Percentiles rank a stretch among this genome's conserved stretches.
Evolutionary conservation across 2,329 filamentous ascomycete genomes (phyloP).

Genomic region (Xylariaceae sp.): DNA sequence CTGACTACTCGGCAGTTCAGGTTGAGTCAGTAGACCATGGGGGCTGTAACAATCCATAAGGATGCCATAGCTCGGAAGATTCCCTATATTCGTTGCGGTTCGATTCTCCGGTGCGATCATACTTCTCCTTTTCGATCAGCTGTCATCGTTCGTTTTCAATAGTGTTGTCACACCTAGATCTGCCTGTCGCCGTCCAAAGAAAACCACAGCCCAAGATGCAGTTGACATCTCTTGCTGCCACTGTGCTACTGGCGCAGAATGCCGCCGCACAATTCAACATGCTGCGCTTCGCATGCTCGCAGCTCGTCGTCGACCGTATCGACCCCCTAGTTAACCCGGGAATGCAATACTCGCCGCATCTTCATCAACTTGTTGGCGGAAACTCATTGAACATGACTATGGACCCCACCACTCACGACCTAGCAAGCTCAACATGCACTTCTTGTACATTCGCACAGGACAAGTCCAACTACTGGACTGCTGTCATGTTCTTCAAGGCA

Average conservation of each 20-base stretch:
- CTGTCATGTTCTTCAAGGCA: conserved; percentile 45
- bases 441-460: conserved; percentile 44
- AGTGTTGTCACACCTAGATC: not conserved
- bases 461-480: conserved; percentile 48
- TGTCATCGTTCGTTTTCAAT: not conserved
- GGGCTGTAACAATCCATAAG: conserved; percentile 22
- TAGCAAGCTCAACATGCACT: conserved; percentile 39
- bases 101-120: conserved; percentile 19
- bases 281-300: conserved; percentile 47
- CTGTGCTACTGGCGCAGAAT: conserved; percentile 31
- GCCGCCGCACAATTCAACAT: conserved; percentile 38
- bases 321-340: conserved; percentile 47
- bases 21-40: conserved; percentile 13
- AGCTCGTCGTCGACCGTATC: conserved; percentile 46
- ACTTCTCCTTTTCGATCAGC: conserved; percentile 6
- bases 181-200: not conserved
- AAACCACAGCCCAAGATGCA: conserved; percentile 29
- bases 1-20: conserved; percentile 28
- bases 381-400: conserved; percentile 46
- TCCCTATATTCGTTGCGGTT: conserved; percentile 22
- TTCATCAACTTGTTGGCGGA: conserved; percentile 47
- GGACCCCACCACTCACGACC: conserved; percentile 37
- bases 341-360: conserved; percentile 43
- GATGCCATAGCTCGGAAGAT: conserved; percentile 20
- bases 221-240: conserved; percentile 32